Base-by-base conservation (phyloP, 768 basidiomycete genomes). In the Mycena olivaceomarginata region DNA sequence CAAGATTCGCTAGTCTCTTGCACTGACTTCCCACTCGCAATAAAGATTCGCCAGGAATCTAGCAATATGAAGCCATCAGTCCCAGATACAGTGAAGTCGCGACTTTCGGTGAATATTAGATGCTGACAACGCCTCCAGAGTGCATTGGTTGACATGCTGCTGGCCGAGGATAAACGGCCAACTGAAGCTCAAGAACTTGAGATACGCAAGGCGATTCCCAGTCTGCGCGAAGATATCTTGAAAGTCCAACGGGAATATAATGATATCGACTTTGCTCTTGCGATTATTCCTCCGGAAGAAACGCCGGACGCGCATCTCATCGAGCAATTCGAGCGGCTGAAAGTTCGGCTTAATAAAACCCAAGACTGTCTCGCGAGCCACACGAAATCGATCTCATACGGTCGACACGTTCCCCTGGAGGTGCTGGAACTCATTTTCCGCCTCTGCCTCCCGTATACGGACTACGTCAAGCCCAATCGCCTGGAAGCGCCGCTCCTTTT, bases 341-440 rank as follows among this genome's bases (percentile, higher is more conserved):
- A 31, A 25, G 43, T 62, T 16, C 39, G 46, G 37, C 78, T 79
- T 46, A 16, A 53, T 18, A 43, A 22, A 22, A 70, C 78, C 68
- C 40, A 56, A 59, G 72, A 79, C 45, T 46, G 48, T 13, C 75
- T 79, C 4, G 75, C 68, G 15, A 25, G 25, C n/a, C 72, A 74
- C 25, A 67, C 48, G 43, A 60, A 18, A 4, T 67, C 62, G 1
- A 41, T 79, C 16, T 7, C 72, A 11, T 65, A 45, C 16, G 59
- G 63, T 11, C 75, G 77, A 18, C 66, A 67, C n/a, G 72, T 84
- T 8, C 83, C 83, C 6, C 51, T 84, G 20, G 82, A 83, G 56
- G 67, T 84, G 37, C 39, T 82, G 69, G 76, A 81, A 68, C 64
- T 78, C 40, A 81, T 84, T 15, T 83, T 84, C 59, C 37, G 65